These are phyloP conservation scores for Heritiera littoralis DNA, from an alignment of 345 rosid species.

Conservation along the genomic window DNA sequence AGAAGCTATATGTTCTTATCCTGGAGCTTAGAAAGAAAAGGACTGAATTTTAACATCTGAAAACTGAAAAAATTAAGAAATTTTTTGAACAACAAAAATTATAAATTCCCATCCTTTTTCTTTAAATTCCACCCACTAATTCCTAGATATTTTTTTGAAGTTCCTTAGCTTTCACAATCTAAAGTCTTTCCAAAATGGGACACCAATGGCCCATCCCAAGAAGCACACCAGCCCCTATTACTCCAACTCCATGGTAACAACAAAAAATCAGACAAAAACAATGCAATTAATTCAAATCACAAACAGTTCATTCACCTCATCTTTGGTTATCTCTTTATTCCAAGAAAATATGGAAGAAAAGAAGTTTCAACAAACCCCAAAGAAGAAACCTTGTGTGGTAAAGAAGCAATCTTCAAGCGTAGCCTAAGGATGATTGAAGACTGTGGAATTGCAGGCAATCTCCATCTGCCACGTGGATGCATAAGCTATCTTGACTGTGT, in stretches of 20 bases:
- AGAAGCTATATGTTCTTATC: no score
- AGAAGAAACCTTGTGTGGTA: slow-evolving; percentile 27
- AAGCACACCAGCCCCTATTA: slow-evolving; percentile 9
- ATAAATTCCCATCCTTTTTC: background rate
- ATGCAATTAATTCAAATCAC: slow-evolving; percentile 13
- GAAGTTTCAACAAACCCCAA: background rate
- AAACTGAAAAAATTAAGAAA: background rate
- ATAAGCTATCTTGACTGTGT: slow-evolving; percentile 45
- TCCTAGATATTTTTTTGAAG: background rate
- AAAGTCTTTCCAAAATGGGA: background rate
- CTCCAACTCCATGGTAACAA: background rate
- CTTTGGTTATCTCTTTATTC: background rate
- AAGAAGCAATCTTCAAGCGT: slow-evolving; percentile 18
- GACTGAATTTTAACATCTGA: background rate
- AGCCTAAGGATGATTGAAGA: slow-evolving; percentile 9
- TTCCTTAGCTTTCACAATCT: slow-evolving; percentile 9
- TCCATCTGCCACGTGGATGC: slow-evolving; percentile 41
- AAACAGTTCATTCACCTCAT: slow-evolving; percentile 23
- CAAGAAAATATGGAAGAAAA: background rate
- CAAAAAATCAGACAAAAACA: background rate
- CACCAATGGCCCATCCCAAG: background rate
- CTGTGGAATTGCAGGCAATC: slow-evolving; percentile 8
- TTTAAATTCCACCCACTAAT: background rate
- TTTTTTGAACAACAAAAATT: background rate
- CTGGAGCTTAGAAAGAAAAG: background rate